Base-by-base conservation (phyloP, 176 grass and related monocot species). In the Eragrostis nindensis region DNA sequence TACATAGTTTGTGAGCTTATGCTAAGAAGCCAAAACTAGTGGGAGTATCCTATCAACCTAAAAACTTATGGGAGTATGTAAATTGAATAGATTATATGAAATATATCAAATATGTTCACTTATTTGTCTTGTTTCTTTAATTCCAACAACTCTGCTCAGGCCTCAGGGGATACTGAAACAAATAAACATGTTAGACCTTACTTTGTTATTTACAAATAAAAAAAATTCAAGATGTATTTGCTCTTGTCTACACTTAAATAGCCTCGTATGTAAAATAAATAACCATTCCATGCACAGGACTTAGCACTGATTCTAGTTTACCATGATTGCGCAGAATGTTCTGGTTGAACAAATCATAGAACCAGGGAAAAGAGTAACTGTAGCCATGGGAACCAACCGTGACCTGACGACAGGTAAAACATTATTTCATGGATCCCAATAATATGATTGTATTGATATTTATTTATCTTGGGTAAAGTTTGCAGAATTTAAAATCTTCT, bases 371-470 rank as follows among this genome's bases (percentile, higher is more conserved):
- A 91, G 95, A 76, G 86, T 98, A 44, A 98, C 92, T 70, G 84
- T 98, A 27, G 86, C 88, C 36, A 98, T 98, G 95, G 95, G 95
- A 63, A 90, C 79, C 36, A 82, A 93, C 70, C 93, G 92, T 84
- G 86, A 87, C 54, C 77, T 89, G 86, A 85, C 83, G 84, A 46
- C 82, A 90, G 92, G 95, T 98, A 89, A 84, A 73, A 6, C 30
- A 40, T 75, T 61, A 47, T 59, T 77, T 76, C 24, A 66, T 86
- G 49, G 48, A 62, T 76, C 57, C 4, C 15, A 65, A 47, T 63
- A 71, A 76, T 73, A 67, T 39, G 71, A 13, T 50, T 39, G 6
- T 54, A 25, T 43, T 80, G 32, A 62, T 84, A 21, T 74, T 80
- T 52, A 25, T 70, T 62, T 8, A 4, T 46, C 6, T 68, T 70